Conservation (phyloP, 148 eudicot genomes). For the Persicaria maculosa region DNA sequence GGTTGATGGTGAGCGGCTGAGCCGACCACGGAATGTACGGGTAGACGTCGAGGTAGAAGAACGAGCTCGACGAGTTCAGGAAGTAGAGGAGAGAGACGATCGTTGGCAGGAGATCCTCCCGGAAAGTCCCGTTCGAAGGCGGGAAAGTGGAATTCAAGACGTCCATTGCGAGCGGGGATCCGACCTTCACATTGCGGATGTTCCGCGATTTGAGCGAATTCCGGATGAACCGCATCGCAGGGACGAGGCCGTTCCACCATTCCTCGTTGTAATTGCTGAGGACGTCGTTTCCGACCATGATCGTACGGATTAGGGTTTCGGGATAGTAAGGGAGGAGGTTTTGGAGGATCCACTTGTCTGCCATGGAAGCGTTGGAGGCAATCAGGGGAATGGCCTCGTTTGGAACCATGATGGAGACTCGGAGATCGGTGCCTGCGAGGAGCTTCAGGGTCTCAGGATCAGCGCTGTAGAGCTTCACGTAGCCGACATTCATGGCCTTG, state of each 20-base stretch:
- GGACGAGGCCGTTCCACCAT: conserved; percentile 49
- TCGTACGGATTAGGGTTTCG: conserved; percentile 45
- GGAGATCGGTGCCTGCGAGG: conserved; percentile 41
- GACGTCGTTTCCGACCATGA: conserved; percentile 82
- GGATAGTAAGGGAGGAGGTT: conserved; percentile 65
- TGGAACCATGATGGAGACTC: conserved; percentile 52
- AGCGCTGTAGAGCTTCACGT: conserved; percentile 58
- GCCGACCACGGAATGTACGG: conserved; percentile 72
- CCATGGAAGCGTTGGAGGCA: conserved; percentile 38
- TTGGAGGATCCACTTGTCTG: conserved; percentile 51
- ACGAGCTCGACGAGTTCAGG: conserved; percentile 39
- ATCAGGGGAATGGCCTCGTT: conserved; percentile 44
- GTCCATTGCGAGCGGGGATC: conserved; percentile 88
- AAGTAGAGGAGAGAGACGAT: conserved; percentile 45
- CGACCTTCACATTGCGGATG: conserved; percentile 56
- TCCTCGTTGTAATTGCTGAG: conserved; percentile 26
- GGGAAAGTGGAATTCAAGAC: conserved; percentile 44
- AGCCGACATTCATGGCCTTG: conserved; percentile 36
- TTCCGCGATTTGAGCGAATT: conserved; percentile 25
- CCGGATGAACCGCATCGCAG: conserved; percentile 49
- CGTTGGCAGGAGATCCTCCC: conserved; percentile 23
- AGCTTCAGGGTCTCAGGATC: conserved; percentile 54
- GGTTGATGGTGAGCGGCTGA: conserved; percentile 29
- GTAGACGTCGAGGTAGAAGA: conserved; percentile 56
- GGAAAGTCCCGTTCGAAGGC: conserved; percentile 62